Percentiles rank a stretch among this genome's conserved stretches.
These are phyloP conservation scores for Sapria himalayana DNA, from an alignment of 345 rosid species.

Conservation along the genomic window DNA sequence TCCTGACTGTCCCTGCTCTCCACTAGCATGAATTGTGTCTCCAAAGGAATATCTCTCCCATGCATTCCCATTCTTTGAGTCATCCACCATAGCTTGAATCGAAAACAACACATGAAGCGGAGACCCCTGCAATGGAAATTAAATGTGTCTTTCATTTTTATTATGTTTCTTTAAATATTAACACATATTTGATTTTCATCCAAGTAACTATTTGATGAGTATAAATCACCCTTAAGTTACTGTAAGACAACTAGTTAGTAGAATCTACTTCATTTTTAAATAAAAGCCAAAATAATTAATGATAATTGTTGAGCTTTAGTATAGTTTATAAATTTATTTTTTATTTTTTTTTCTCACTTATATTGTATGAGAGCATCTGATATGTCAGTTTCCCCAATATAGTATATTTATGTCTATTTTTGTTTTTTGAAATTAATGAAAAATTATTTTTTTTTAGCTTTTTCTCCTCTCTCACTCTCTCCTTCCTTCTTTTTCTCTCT, in stretches of 20 bases:
- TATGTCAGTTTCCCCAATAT: no score
- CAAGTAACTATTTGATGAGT: neutral
- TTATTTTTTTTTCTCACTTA: no score
- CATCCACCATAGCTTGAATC: constrained; percentile 99
- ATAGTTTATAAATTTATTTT: no score
- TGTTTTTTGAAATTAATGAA: no score
- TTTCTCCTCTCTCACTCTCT: no score
- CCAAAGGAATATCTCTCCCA: constrained; percentile 86
- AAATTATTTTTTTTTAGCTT: no score
- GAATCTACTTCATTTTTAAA: neutral
- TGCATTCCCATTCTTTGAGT: constrained; percentile 90
- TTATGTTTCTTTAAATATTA: neutral
- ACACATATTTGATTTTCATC: neutral
- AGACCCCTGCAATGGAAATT: constrained; percentile 36
- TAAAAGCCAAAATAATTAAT: neutral
- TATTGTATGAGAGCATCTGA: no score
- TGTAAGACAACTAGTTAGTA: no score
- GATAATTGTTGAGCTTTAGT: no score
- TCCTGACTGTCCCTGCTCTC: constrained; percentile 54
- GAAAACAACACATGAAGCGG: constrained; percentile 69
- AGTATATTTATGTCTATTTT: no score
- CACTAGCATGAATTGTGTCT: constrained; percentile 82
- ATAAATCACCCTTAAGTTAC: no score
- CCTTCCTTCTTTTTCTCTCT: no score
- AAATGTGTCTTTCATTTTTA: neutral